Evolutionary conservation across 208 protist genomes (phyloP).

Genomic region (Leptomonas pyrrhocoris): DNA sequence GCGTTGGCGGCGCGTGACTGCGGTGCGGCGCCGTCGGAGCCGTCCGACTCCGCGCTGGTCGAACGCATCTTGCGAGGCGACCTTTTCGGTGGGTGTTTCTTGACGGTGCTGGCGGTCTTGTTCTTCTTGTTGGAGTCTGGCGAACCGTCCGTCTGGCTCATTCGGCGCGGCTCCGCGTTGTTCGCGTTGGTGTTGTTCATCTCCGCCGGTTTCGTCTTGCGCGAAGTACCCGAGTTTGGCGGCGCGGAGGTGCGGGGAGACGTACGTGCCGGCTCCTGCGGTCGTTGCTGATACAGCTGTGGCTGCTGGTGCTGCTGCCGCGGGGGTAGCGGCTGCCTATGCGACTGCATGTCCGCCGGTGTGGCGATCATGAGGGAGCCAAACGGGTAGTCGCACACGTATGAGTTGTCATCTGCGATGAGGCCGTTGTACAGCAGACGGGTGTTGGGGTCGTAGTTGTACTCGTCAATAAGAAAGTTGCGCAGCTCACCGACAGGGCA

Average conservation of each 20-base stretch:
- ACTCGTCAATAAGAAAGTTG: conserved; percentile 67
- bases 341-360: conserved; percentile 32
- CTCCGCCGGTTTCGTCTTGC: conserved; percentile 7
- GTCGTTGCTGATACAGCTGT: conserved; percentile 12
- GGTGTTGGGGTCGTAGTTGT: conserved; percentile 63
- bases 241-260: conserved; percentile 1
- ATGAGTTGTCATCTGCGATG: conserved; percentile 26
- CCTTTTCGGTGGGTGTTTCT: conserved; percentile 17
- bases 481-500: conserved; percentile 69
- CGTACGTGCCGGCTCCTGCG: conserved; percentile 11
- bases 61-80: conserved; percentile 1
- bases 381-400: conserved; percentile 66
- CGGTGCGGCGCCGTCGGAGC: background rate
- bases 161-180: background rate
- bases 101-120: background rate
- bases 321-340: conserved; percentile 12
- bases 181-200: conserved; percentile 1
- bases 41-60: conserved; percentile 9
- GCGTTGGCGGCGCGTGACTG: background rate
- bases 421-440: conserved; percentile 44
- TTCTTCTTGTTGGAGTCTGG: background rate
- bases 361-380: conserved; percentile 69
- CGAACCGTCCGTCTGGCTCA: conserved; percentile 3
- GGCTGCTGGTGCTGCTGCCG: conserved; percentile 11
- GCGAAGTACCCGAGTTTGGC: background rate